These are phyloP conservation scores for Cercospora sp. DNA, from an alignment of 2,329 filamentous ascomycete genomes.

Conservation along the genomic window DNA sequence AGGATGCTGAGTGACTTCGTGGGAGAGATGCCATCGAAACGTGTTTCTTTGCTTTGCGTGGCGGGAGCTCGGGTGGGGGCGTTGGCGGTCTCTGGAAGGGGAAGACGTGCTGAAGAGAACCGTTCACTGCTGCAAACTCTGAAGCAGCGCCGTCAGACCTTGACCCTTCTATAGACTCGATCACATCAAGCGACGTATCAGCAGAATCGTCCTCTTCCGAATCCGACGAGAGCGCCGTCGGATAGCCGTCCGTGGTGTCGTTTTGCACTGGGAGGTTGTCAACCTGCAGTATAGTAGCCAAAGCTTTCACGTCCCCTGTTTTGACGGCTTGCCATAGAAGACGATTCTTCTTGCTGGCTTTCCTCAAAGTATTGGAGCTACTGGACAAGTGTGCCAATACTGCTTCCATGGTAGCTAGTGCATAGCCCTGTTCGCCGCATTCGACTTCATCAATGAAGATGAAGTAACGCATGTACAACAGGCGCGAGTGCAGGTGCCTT, in stretches of 20 bases:
- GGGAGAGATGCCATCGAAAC: constrained; percentile 78
- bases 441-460: constrained; percentile 98
- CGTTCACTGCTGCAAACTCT: constrained; percentile 41
- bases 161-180: not conserved
- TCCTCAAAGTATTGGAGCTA: constrained; percentile 78
- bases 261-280: constrained; percentile 21
- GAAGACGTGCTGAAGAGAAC: constrained; percentile 77
- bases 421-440: constrained; percentile 93
- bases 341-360: constrained; percentile 82
- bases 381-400: constrained; percentile 83
- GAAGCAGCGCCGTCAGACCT: constrained; percentile 2
- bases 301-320: constrained; percentile 71
- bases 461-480: constrained; percentile 95
- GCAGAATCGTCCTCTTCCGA: constrained; percentile 25
- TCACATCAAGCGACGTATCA: constrained; percentile 6
- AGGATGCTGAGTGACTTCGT: constrained; percentile 82
- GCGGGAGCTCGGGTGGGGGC: constrained; percentile 46
- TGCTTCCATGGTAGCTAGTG: constrained; percentile 91
- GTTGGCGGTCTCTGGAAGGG: constrained; percentile 72
- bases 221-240: constrained; percentile 24
- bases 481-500: constrained; percentile 79
- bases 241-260: constrained; percentile 24
- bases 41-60: constrained; percentile 65
- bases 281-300: constrained; percentile 79
- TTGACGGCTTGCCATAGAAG: constrained; percentile 83